Percentiles rank a stretch among this genome's conserved stretches.
Conservation (phyloP, 2,329 filamentous ascomycete species). For the Fusarium beomiforme region DNA sequence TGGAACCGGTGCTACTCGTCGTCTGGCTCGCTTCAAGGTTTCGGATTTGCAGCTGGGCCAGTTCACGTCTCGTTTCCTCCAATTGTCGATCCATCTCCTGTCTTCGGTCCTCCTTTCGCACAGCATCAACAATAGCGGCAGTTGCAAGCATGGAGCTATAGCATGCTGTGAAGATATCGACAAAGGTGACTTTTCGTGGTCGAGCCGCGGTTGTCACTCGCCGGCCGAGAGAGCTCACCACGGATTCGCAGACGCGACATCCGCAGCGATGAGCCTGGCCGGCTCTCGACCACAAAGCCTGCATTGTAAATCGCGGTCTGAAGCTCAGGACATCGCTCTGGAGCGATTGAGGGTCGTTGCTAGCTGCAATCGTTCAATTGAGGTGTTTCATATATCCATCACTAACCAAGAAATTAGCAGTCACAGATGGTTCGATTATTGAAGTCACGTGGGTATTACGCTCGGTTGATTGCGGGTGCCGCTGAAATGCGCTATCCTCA, state of each 20-base stretch:
- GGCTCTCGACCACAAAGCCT: constrained; percentile 74
- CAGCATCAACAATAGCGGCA: constrained; percentile 70
- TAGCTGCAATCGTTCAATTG: constrained; percentile 33
- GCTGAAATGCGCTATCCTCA: constrained; percentile 34
- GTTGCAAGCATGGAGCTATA: constrained; percentile 75
- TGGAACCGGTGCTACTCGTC: constrained; percentile 6
- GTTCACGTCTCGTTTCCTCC: constrained; percentile 60
- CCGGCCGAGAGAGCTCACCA: constrained; percentile 58
- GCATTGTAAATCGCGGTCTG: constrained; percentile 62
- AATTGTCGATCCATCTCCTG: constrained; percentile 71
- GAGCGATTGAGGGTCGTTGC: constrained; percentile 16
- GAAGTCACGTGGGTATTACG: constrained; percentile 34
- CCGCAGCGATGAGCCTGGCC: constrained; percentile 70
- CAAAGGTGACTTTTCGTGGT: constrained; percentile 59
- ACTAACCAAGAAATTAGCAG: constrained; percentile 37
- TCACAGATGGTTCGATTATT: constrained; percentile 42
- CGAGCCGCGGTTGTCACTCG: constrained; percentile 60
- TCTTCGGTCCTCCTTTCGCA: constrained; percentile 65
- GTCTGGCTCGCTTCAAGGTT: constrained; percentile 32
- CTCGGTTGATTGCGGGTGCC: neutral
- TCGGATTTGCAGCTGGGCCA: constrained; percentile 52
- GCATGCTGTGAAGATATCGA: constrained; percentile 70
- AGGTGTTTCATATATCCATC: constrained; percentile 35
- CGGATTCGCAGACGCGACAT: constrained; percentile 69
- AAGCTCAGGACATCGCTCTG: constrained; percentile 39